Percentiles rank a stretch among this genome's conserved stretches.
Evolutionary conservation across 73 alveolate genomes (phyloP).

Genomic region (Stentor coeruleus): DNA sequence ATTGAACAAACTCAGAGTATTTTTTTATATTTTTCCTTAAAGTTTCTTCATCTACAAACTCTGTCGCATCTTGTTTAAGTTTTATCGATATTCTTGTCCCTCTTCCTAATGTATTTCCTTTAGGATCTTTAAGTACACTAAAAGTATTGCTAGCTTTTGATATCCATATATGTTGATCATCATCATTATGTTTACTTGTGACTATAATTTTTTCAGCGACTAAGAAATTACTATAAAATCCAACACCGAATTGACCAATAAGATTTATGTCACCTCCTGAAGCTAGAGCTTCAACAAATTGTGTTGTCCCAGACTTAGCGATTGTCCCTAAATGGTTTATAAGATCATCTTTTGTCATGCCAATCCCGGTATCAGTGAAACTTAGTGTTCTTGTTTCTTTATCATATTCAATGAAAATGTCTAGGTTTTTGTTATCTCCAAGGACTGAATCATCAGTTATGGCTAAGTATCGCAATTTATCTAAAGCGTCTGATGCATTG

Average conservation of each 20-base stretch:
- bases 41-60: slow-evolving; percentile 93
- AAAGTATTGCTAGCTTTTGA: slow-evolving; percentile 94
- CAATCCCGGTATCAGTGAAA: slow-evolving; percentile 97
- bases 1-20: slow-evolving; percentile 97
- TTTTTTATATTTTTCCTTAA: slow-evolving; percentile 86
- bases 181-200: slow-evolving; percentile 83
- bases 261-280: slow-evolving; percentile 72
- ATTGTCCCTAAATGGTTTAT: slow-evolving; percentile 96
- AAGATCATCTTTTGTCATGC: slow-evolving; percentile 98
- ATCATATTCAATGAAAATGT: slow-evolving; percentile 94
- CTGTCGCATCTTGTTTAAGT: slow-evolving; percentile 98
- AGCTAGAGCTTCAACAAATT: slow-evolving; percentile 97
- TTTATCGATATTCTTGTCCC: slow-evolving; percentile 96
- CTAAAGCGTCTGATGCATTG: slow-evolving; percentile 99
- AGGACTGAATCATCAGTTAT: slow-evolving; percentile 86
- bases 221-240: slow-evolving; percentile 94
- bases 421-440: slow-evolving; percentile 77
- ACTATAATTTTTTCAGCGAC: slow-evolving; percentile 95
- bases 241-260: slow-evolving; percentile 99
- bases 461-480: slow-evolving; percentile 91
- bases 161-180: slow-evolving; percentile 91
- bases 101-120: slow-evolving; percentile 97
- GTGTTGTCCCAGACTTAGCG: slow-evolving; percentile 99
- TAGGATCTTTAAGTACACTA: slow-evolving; percentile 93
- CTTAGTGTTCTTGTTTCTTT: slow-evolving; percentile 90